phyloP scores from a whole-genome alignment of 495 filamentous ascomycete genomes.

The Trichoderma parareesei region DNA sequence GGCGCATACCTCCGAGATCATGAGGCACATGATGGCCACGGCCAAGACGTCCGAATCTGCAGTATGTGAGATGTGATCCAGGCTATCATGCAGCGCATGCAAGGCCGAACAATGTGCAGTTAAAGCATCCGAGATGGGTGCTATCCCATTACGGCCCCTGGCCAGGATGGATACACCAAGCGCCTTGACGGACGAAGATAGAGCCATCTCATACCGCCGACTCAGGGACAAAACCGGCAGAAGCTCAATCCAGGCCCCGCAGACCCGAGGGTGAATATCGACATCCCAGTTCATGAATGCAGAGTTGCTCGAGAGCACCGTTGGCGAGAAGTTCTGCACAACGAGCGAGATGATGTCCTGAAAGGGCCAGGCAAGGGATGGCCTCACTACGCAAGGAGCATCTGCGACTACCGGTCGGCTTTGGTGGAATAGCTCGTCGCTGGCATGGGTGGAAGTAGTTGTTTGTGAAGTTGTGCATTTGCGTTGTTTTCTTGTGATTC shows the following conservation, averaged over 20 bases:
- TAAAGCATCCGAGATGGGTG: constrained; percentile 13
- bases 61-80: constrained; percentile 14
- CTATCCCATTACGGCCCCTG: constrained; percentile 12
- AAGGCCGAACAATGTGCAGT: constrained; percentile 24
- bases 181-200: constrained; percentile 24
- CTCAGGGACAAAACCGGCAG: constrained; percentile 21
- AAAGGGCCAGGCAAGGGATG: constrained; percentile 1
- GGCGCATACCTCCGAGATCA: constrained; percentile 21
- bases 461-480: not conserved
- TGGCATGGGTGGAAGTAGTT: not conserved
- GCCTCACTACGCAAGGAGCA: not conserved
- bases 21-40: constrained; percentile 32
- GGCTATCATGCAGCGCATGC: constrained; percentile 18
- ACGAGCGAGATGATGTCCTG: constrained; percentile 11
- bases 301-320: not conserved
- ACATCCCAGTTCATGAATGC: not conserved
- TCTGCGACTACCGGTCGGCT: not conserved
- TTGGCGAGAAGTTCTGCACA: constrained; percentile 9
- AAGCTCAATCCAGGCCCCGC: constrained; percentile 33
- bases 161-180: constrained; percentile 22
- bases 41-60: constrained; percentile 17
- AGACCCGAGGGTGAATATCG: constrained; percentile 23
- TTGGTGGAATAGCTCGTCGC: not conserved
- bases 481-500: not conserved
- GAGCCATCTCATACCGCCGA: constrained; percentile 11